Percentiles rank a stretch among this genome's conserved stretches.
phyloP scores from a whole-genome alignment of 2,329 filamentous ascomycete species.

The Hypocreales sp. region DNA sequence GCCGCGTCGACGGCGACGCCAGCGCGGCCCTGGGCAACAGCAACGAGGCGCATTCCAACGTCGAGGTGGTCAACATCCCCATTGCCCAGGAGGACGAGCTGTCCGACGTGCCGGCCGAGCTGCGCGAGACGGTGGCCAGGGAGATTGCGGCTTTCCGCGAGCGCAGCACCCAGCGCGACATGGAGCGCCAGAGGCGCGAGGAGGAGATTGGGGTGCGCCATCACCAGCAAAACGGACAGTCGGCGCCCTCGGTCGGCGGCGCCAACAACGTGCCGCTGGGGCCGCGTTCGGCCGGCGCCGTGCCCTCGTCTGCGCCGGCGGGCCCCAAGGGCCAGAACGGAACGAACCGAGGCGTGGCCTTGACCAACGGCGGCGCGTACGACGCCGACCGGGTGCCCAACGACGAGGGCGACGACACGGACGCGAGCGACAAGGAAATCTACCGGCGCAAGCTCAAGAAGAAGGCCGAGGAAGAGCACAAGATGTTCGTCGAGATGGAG shows the following conservation, averaged over 20 bases:
- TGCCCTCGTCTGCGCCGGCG: slow-evolving; percentile 56
- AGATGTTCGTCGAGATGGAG: slow-evolving; percentile 71
- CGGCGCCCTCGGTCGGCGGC: slow-evolving; percentile 33
- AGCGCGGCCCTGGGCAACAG: slow-evolving; percentile 57
- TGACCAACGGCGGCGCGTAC: slow-evolving; percentile 64
- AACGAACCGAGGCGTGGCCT: slow-evolving; percentile 39
- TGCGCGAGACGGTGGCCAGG: slow-evolving; percentile 85
- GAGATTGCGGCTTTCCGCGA: slow-evolving; percentile 94
- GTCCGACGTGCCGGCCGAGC: slow-evolving; percentile 87
- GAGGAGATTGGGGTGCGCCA: slow-evolving; percentile 87
- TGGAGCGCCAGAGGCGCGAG: slow-evolving; percentile 75
- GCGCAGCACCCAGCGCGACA: slow-evolving; percentile 71
- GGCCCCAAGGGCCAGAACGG: slow-evolving; percentile 52
- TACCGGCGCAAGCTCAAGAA: slow-evolving; percentile 57
- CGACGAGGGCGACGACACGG: slow-evolving; percentile 71
- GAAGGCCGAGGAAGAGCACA: slow-evolving; percentile 60
- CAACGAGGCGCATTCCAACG: slow-evolving; percentile 43
- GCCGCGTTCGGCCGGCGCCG: slow-evolving; percentile 22
- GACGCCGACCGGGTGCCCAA: slow-evolving; percentile 42
- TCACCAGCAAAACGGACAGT: slow-evolving; percentile 50
- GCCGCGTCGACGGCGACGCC: slow-evolving; percentile 42
- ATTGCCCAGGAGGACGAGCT: slow-evolving; percentile 82
- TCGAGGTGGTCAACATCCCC: slow-evolving; percentile 82
- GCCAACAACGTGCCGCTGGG: slow-evolving; percentile 34
- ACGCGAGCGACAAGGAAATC: slow-evolving; percentile 76